Percentiles rank a stretch among this genome's conserved stretches.
These are phyloP conservation scores for Xylaria flabelliformis DNA, from an alignment of 495 filamentous ascomycete genomes.

Conservation along the genomic window DNA sequence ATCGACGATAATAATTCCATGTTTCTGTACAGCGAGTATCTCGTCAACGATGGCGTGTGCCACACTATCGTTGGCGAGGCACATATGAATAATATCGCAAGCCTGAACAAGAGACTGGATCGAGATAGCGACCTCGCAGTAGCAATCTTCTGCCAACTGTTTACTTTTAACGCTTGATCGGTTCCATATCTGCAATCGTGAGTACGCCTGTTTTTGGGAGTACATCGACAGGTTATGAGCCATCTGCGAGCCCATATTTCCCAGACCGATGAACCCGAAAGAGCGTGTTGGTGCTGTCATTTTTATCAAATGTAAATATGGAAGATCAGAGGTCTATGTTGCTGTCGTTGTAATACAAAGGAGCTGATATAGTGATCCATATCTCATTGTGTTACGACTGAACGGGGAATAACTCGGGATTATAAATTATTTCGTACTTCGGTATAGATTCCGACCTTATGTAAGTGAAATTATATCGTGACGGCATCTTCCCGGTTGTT, in stretches of 20 bases:
- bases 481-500: conserved; percentile 17
- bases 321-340: background rate
- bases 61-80: conserved; percentile 13
- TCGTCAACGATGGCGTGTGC: conserved; percentile 5
- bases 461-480: background rate
- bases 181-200: conserved; percentile 15
- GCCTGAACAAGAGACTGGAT: background rate
- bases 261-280: background rate
- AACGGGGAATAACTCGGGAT: background rate
- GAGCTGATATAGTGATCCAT: background rate
- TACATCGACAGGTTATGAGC: conserved; percentile 10
- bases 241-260: conserved; percentile 14
- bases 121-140: conserved; percentile 4
- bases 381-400: background rate
- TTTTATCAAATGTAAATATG: background rate
- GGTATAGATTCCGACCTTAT: conserved; percentile 8
- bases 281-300: background rate
- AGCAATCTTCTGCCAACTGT: conserved; percentile 6
- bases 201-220: conserved; percentile 1
- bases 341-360: background rate
- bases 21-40: conserved; percentile 6
- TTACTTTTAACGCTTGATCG: conserved; percentile 11
- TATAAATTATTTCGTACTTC: conserved; percentile 5
- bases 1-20: conserved; percentile 2
- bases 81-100: conserved; percentile 11